Base-by-base conservation (phyloP, 176 grass and related monocot species). In the Carex myosuroides region DNA sequence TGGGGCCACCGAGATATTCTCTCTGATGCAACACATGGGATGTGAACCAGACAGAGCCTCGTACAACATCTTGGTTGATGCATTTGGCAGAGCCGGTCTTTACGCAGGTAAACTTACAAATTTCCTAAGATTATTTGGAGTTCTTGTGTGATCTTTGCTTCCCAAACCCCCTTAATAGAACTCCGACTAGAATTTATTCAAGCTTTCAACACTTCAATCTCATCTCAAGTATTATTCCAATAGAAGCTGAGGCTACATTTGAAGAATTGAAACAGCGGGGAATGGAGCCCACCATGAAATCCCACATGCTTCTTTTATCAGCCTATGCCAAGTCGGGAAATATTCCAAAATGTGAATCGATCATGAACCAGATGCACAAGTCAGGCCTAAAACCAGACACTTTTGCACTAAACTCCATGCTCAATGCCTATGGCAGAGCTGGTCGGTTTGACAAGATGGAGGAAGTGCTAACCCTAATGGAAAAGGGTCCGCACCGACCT, bases 351-450 rank as follows among this genome's bases (percentile, higher is more conserved):
- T 98, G 91, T 72, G 92, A 98, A 86, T 87, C 85, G 55, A 81
- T 94, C 83, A 93, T 98, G 95, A 92, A 90, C 61, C 92, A 98
- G 82, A 90, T 98, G 81, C 92, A 94, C 81, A 93, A 98, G 88
- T 88, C 87, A 6, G 92, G 92, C 22, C 86, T 98, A 8, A 53
- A 46, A 0, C 95, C 92, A 9, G 92, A 98, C 87, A 94, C 90
- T 16, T 89, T 94, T 53, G 90, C 86, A 9, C 78, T 94, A 14
- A 98, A 98, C 89, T 88, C 94, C 69, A 97, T 97, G 94, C 92
- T 97, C 61, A 92, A 97, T 70, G 92, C 95, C 16, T 94, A 98
- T 55, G 92, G 92, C 39, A 87, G 88, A 13, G 92, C 86, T 1
- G 95, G 95, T 1, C 85, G 82, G 1, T 86, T 94, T 13, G 92